These are phyloP conservation scores for Davidsoniella australis DNA, from an alignment of 2,329 filamentous ascomycete genomes.

Conservation along the genomic window DNA sequence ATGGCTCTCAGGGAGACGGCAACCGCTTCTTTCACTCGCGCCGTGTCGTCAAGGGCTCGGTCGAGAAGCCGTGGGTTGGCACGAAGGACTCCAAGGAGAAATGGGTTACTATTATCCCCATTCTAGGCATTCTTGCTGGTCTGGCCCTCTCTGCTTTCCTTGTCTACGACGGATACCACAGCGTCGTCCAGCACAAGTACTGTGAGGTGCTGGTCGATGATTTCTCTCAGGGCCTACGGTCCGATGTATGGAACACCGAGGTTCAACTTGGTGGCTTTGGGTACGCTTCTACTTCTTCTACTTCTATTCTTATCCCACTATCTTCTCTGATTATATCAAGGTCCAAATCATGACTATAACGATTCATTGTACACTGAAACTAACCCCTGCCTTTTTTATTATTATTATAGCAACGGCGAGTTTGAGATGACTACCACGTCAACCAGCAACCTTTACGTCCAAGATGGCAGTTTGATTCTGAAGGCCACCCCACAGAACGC, in stretches of 20 bases:
- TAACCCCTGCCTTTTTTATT: background rate
- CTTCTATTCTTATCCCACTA: background rate
- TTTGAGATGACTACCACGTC: conserved; percentile 60
- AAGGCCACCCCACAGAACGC: conserved; percentile 62
- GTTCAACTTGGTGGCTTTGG: conserved; percentile 60
- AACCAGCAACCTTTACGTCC: conserved; percentile 58
- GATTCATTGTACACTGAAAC: conserved; percentile 4
- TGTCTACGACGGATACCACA: conserved; percentile 56
- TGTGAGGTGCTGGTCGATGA: conserved; percentile 50
- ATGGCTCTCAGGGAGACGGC: conserved; percentile 18
- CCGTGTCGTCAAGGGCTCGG: conserved; percentile 51
- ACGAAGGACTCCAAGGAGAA: conserved; percentile 63
- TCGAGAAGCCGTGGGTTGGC: conserved; percentile 63
- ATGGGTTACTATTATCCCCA: conserved; percentile 68
- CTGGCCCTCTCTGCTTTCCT: conserved; percentile 51
- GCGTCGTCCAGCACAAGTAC: conserved; percentile 59
- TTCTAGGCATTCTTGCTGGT: conserved; percentile 54
- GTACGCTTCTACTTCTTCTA: conserved; percentile 29
- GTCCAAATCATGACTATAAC: background rate
- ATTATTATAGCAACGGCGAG: conserved; percentile 48
- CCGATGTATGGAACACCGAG: conserved; percentile 54
- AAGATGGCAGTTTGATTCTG: conserved; percentile 54
- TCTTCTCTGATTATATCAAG: background rate
- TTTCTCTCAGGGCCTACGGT: conserved; percentile 42
- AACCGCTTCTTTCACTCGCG: conserved; percentile 57